phyloP scores from a whole-genome alignment of 1,284 basidiomycete genomes.

The Veloporphyrellus conicus region DNA sequence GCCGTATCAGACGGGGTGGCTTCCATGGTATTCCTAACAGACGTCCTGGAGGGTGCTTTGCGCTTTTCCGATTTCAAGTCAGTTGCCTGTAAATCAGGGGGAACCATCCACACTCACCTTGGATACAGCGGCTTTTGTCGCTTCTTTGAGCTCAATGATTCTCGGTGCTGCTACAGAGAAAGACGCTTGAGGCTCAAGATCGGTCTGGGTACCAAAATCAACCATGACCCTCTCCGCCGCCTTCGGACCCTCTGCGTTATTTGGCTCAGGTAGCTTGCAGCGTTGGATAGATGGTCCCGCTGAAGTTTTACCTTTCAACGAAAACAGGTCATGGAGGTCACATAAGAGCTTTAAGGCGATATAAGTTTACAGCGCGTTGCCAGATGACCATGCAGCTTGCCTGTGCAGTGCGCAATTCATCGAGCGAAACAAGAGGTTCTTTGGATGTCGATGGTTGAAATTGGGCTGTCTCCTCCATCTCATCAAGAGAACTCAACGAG shows the following conservation, averaged over 20 bases:
- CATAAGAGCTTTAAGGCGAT: conserved; percentile 25
- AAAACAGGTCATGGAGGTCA: conserved; percentile 23
- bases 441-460: conserved; percentile 15
- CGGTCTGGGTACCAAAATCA: conserved; percentile 29
- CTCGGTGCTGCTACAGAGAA: conserved; percentile 6
- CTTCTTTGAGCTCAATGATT: conserved; percentile 18
- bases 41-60: conserved; percentile 26
- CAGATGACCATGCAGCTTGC: conserved; percentile 18
- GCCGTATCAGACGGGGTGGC: conserved; percentile 7
- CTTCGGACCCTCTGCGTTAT: conserved; percentile 1
- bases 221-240: conserved; percentile 12
- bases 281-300: neutral
- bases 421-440: conserved; percentile 31
- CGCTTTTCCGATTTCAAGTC: conserved; percentile 22
- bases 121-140: conserved; percentile 11
- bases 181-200: conserved; percentile 16
- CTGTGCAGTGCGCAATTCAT: conserved; percentile 42
- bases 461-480: conserved; percentile 42
- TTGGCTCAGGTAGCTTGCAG: neutral
- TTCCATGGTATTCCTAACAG: conserved; percentile 20
- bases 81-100: neutral
- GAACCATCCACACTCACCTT: conserved; percentile 15
- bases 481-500: conserved; percentile 68
- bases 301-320: conserved; percentile 5
- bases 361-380: conserved; percentile 13